phyloP scores from a whole-genome alignment of 2,329 filamentous ascomycete species.

The Fusarium sambucinum region DNA sequence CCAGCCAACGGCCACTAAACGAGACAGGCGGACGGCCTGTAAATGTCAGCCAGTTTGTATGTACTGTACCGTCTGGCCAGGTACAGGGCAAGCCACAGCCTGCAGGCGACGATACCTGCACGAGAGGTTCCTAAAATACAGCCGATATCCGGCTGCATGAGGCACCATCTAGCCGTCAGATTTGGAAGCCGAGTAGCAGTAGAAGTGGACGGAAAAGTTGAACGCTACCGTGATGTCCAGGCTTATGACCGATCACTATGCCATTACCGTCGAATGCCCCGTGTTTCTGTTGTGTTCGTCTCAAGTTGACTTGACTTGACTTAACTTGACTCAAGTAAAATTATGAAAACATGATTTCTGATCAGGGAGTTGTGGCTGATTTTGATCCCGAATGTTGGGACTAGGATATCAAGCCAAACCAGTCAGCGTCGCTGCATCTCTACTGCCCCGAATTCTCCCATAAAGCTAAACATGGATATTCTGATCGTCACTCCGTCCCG shows the following conservation, averaged over 20 bases:
- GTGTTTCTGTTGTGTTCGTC: constrained; percentile 12
- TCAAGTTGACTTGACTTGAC: neutral
- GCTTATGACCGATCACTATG: constrained; percentile 11
- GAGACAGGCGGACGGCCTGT: constrained; percentile 4
- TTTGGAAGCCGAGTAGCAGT: constrained; percentile 24
- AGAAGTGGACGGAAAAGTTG: constrained; percentile 28
- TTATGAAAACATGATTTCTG: constrained; percentile 19
- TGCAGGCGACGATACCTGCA: constrained; percentile 40
- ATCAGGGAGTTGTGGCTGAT: constrained; percentile 34
- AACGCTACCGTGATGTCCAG: constrained; percentile 22
- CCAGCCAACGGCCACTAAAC: constrained; percentile 47
- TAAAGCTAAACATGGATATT: constrained; percentile 40
- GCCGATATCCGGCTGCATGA: constrained; percentile 44
- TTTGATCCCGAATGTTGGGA: constrained; percentile 17
- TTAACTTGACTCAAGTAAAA: neutral
- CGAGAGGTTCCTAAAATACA: constrained; percentile 36
- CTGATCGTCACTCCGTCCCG: constrained; percentile 41
- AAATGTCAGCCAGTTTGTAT: constrained; percentile 19
- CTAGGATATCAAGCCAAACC: constrained; percentile 29
- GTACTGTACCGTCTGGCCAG: constrained; percentile 38
- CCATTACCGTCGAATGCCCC: neutral
- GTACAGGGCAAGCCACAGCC: constrained; percentile 34
- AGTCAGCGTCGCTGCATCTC: constrained; percentile 35
- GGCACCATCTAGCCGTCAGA: constrained; percentile 29
- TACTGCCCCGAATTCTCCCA: constrained; percentile 42